These are phyloP conservation scores for Bertia moriformis DNA, from an alignment of 2,329 filamentous ascomycete genomes.

Conservation along the genomic window DNA sequence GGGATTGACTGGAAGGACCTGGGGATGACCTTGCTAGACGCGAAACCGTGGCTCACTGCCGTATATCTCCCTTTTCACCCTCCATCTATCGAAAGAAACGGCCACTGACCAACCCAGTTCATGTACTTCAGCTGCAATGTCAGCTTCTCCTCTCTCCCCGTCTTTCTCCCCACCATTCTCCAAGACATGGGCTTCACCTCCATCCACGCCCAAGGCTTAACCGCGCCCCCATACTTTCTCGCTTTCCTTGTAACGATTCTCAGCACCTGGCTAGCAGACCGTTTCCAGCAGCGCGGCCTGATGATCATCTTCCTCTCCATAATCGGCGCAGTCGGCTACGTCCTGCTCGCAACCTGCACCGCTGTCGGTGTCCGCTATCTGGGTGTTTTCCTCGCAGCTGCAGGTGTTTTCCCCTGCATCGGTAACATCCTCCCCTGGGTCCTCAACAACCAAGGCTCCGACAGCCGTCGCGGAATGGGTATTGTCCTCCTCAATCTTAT, in stretches of 20 bases:
- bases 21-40: conserved; percentile 25
- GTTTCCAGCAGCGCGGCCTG: conserved; percentile 45
- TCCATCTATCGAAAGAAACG: conserved; percentile 8
- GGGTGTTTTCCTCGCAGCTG: conserved; percentile 32
- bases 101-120: conserved; percentile 10
- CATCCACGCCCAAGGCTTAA: conserved; percentile 57
- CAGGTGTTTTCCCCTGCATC: conserved; percentile 52
- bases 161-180: conserved; percentile 50
- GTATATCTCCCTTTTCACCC: conserved; percentile 11
- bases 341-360: conserved; percentile 43
- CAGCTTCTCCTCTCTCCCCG: conserved; percentile 48
- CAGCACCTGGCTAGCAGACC: conserved; percentile 52
- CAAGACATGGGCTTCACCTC: conserved; percentile 52
- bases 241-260: conserved; percentile 47
- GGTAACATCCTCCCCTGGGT: conserved; percentile 59
- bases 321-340: conserved; percentile 46
- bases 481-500: conserved; percentile 47
- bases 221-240: conserved; percentile 56
- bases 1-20: conserved; percentile 29
- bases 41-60: conserved; percentile 32
- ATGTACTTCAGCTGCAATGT: conserved; percentile 51
- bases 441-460: conserved; percentile 53
- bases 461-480: conserved; percentile 47
- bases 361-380: conserved; percentile 20
- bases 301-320: conserved; percentile 40